Conservation (phyloP, 1,284 basidiomycete species). For the Heterobasidion annosum region DNA sequence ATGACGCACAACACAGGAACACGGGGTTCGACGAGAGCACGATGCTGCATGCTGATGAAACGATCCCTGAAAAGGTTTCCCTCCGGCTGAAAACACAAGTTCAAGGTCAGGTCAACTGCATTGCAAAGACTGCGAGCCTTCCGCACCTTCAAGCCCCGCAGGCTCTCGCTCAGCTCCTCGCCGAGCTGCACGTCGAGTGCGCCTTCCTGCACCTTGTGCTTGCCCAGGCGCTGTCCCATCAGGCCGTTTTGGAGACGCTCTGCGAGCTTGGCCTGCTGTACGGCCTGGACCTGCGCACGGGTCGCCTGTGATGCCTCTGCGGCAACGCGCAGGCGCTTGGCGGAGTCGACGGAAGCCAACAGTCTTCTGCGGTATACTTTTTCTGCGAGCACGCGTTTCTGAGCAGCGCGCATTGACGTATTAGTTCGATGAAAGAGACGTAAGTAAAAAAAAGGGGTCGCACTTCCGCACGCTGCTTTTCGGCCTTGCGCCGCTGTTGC, state of each 20-base stretch:
- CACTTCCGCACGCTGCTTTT: constrained; percentile 54
- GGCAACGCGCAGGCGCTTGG: constrained; percentile 41
- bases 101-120: not conserved
- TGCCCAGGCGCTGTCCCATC: constrained; percentile 64
- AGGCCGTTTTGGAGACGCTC: constrained; percentile 49
- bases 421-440: not conserved
- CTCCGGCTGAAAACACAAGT: constrained; percentile 53
- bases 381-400: constrained; percentile 57
- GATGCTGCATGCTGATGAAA: constrained; percentile 74
- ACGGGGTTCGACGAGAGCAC: constrained; percentile 72
- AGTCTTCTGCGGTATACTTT: constrained; percentile 50
- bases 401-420: not conserved
- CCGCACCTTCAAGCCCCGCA: constrained; percentile 76
- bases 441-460: constrained; percentile 8
- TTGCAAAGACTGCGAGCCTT: not conserved
- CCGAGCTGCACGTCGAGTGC: constrained; percentile 83
- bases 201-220: constrained; percentile 63
- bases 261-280: constrained; percentile 26
- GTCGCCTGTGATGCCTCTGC: constrained; percentile 17
- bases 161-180: constrained; percentile 83
- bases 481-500: constrained; percentile 57
- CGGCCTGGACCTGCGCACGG: constrained; percentile 22
- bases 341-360: constrained; percentile 44
- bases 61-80: constrained; percentile 91
- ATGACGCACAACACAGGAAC: constrained; percentile 60